Conservation (phyloP, 352 stramenopile species). For the Globisporangium paroecandrum region DNA sequence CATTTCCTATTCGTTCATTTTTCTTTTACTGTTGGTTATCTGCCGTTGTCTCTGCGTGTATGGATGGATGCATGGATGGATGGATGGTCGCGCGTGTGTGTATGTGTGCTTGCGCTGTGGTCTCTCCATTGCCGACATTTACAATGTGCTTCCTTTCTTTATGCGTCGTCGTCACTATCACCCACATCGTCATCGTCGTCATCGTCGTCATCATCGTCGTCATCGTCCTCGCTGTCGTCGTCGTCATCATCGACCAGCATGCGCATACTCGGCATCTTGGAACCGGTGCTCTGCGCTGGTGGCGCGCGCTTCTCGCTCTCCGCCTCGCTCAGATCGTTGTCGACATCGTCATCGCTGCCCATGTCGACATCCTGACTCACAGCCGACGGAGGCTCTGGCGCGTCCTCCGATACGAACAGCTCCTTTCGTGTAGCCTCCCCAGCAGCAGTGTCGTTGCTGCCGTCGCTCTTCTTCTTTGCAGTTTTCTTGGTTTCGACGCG, state of each 20-base stretch:
- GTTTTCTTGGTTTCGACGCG: slow-evolving; percentile 21
- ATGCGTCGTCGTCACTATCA: slow-evolving; percentile 14
- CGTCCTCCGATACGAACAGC: slow-evolving; percentile 15
- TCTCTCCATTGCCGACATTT: neutral
- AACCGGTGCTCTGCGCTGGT: neutral
- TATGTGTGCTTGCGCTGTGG: neutral
- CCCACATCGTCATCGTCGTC: slow-evolving; percentile 16
- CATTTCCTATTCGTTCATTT: neutral
- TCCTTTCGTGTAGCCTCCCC: slow-evolving; percentile 22
- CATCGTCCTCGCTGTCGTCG: slow-evolving; percentile 18
- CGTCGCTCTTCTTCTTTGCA: neutral
- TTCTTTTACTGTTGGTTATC: neutral
- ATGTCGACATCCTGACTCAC: slow-evolving; percentile 28
- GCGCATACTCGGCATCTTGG: slow-evolving; percentile 14
- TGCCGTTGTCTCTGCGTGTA: neutral
- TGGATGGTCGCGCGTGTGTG: too few relatives aligned
- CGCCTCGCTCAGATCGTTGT: slow-evolving; percentile 22
- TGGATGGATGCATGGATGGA: neutral
- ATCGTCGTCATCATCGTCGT: slow-evolving; percentile 16
- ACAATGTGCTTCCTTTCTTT: neutral
- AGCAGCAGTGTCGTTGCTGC: slow-evolving; percentile 4
- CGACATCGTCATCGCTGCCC: slow-evolving; percentile 33
- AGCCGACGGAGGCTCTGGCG: neutral
- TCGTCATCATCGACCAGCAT: slow-evolving; percentile 24
- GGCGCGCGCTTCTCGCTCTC: slow-evolving; percentile 11